phyloP scores from a whole-genome alignment of 2,329 filamentous ascomycete genomes.

The Akanthomyces lecanii region DNA sequence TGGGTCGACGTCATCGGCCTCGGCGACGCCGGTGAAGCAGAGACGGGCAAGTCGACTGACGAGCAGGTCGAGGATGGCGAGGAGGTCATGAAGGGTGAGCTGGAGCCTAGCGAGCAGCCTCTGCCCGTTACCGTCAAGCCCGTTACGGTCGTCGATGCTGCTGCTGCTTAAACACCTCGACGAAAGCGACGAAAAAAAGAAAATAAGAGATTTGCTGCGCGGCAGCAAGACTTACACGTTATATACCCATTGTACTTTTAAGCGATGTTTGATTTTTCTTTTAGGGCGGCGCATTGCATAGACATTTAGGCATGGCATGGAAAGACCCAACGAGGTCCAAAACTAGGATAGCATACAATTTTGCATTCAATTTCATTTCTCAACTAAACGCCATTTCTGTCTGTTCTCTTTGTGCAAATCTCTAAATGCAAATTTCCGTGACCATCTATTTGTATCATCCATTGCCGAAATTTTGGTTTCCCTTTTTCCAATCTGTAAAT shows the following conservation, averaged over 20 bases:
- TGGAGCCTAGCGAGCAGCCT: constrained; percentile 24
- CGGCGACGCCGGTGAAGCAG: constrained; percentile 31
- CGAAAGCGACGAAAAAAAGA: not conserved
- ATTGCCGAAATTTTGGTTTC: not conserved
- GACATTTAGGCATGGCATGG: constrained; percentile 1
- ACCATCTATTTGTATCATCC: not conserved
- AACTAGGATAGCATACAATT: not conserved
- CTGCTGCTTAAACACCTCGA: not conserved
- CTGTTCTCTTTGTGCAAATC: not conserved
- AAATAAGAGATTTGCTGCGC: no score
- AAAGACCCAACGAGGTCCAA: not conserved
- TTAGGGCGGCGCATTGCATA: constrained; percentile 1
- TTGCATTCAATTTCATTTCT: not conserved
- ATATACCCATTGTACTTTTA: constrained; percentile 1
- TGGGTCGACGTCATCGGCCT: constrained; percentile 52
- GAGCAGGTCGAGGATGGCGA: constrained; percentile 34
- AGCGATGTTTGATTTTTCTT: not conserved
- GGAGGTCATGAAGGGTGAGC: constrained; percentile 32
- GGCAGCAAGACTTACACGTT: not conserved
- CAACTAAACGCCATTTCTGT: not conserved
- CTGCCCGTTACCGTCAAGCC: not conserved
- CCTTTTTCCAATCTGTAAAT: not conserved
- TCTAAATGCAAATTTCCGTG: not conserved
- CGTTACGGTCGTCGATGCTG: not conserved
- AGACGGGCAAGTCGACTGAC: constrained; percentile 27